Evolutionary conservation across 2,329 filamentous ascomycete species (phyloP).

Genomic region (Calonectria pseudoreteaudii): DNA sequence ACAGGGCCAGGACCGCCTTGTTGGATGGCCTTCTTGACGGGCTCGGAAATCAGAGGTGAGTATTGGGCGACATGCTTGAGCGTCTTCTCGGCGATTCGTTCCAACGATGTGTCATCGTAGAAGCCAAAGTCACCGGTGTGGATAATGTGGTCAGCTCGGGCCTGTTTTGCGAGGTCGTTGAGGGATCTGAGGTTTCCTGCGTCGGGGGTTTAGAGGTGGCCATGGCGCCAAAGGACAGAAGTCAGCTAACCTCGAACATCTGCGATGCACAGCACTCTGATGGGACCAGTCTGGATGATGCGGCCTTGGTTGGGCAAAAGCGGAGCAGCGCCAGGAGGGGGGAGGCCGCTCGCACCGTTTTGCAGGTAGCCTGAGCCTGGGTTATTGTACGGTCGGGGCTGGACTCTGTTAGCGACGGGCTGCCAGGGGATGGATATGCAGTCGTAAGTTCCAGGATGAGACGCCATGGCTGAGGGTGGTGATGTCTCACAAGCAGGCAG

Average conservation of each 20-base stretch:
- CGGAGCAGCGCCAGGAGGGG: conserved; percentile 70
- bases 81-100: conserved; percentile 98
- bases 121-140: conserved; percentile 99
- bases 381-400: conserved; percentile 62
- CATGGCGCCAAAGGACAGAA: background rate
- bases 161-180: conserved; percentile 95
- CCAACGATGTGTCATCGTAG: conserved; percentile 95
- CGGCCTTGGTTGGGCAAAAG: conserved; percentile 76
- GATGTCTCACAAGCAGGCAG: conserved; percentile 12
- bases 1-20: conserved; percentile 79
- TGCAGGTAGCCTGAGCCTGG: conserved; percentile 71
- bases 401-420: conserved; percentile 39
- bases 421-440: conserved; percentile 14
- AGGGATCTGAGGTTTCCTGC: conserved; percentile 93
- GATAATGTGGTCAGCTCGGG: conserved; percentile 96
- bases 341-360: conserved; percentile 68
- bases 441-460: background rate
- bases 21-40: conserved; percentile 75
- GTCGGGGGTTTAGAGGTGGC: conserved; percentile 26
- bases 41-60: conserved; percentile 90
- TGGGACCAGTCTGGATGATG: conserved; percentile 73
- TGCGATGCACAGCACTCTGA: conserved; percentile 77
- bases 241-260: conserved; percentile 73
- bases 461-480: conserved; percentile 16
- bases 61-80: conserved; percentile 99